These are phyloP conservation scores for Prosopis cineraria DNA, from an alignment of 306 rosid genomes.

Conservation along the genomic window DNA sequence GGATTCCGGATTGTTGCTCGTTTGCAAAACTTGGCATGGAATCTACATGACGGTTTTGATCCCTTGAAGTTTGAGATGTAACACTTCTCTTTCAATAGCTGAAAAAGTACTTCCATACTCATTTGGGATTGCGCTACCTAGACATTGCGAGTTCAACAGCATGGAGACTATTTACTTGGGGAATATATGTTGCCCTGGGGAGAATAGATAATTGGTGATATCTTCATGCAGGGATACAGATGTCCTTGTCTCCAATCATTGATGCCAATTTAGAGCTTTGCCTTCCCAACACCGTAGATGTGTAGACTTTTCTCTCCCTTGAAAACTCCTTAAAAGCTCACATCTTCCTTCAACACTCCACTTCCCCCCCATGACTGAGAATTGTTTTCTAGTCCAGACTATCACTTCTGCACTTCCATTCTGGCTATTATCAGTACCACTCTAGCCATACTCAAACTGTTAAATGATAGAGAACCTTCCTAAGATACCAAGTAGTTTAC, in stretches of 20 bases:
- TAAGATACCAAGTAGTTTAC: neutral
- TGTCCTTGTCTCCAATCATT: neutral
- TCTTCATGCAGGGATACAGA: neutral
- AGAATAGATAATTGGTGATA: neutral
- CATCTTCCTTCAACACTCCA: neutral
- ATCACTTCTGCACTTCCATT: neutral
- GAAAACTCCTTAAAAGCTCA: neutral
- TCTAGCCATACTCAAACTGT: neutral
- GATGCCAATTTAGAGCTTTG: neutral
- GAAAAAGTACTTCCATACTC: neutral
- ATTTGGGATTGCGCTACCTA: neutral
- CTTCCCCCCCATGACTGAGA: neutral
- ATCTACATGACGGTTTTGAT: neutral
- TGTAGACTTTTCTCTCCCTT: neutral
- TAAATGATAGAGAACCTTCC: neutral
- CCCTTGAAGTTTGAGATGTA: conserved; percentile 10
- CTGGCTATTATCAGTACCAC: neutral
- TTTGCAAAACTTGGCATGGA: conserved; percentile 10
- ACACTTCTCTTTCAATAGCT: neutral
- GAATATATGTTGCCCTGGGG: neutral
- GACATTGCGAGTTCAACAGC: conserved; percentile 5
- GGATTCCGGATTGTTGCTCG: conserved; percentile 2
- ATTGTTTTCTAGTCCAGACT: neutral
- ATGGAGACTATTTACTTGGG: neutral
- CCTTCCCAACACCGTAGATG: neutral